A percentile compares a stretch with the other conserved stretches of the same genome.
These are phyloP conservation scores for Cryptococcus hybrid DNA, from an alignment of 1,284 basidiomycete genomes.

Conservation along the genomic window DNA sequence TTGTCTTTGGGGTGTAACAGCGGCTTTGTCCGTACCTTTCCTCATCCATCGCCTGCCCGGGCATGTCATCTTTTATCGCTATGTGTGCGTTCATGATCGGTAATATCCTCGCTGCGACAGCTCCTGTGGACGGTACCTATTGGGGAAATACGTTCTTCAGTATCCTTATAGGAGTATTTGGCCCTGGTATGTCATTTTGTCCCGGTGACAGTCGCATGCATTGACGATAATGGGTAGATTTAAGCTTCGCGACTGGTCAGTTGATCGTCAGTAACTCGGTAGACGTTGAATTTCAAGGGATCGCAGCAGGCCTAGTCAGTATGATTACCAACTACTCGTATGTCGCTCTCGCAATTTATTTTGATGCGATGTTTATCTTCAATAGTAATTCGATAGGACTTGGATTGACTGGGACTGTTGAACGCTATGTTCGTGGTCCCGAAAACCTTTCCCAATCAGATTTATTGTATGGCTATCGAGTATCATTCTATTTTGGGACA, in stretches of 20 bases:
- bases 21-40: conserved; percentile 19
- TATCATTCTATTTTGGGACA: conserved; percentile 12
- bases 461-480: conserved; percentile 17
- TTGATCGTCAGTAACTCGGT: conserved; percentile 25
- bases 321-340: conserved; percentile 24
- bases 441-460: background rate
- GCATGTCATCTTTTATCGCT: conserved; percentile 21
- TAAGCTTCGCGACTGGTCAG: background rate
- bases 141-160: conserved; percentile 26
- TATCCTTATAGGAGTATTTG: conserved; percentile 12
- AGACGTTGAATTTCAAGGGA: conserved; percentile 19
- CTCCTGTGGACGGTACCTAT: conserved; percentile 19
- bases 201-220: no score
- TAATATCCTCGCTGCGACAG: conserved; percentile 18
- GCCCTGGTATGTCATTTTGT: conserved; percentile 18
- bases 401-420: conserved; percentile 21
- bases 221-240: no score
- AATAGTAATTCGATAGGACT: conserved; percentile 18
- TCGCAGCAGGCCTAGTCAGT: conserved; percentile 22
- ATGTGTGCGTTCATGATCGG: conserved; percentile 31
- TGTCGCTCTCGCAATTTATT: background rate
- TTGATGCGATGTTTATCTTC: background rate
- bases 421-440: conserved; percentile 10
- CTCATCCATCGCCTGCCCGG: conserved; percentile 27
- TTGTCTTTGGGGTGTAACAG: conserved; percentile 7